These are phyloP conservation scores for Curvularia spicifera DNA, from an alignment of 2,329 filamentous ascomycete genomes.

Conservation along the genomic window DNA sequence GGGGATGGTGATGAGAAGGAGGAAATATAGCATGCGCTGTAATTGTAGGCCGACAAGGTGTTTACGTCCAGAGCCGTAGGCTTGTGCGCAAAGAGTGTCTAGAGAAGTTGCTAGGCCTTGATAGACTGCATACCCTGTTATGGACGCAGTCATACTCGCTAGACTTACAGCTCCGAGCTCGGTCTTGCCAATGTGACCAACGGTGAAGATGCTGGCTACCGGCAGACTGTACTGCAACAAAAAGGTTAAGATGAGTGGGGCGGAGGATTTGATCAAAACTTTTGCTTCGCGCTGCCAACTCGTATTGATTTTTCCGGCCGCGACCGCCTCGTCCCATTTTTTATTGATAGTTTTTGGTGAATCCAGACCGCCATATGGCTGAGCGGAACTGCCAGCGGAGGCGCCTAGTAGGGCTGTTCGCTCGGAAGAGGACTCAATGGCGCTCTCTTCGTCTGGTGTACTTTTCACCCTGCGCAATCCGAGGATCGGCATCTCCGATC, in stretches of 20 bases:
- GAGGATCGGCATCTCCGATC: constrained; percentile 38
- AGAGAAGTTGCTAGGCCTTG: constrained; percentile 82
- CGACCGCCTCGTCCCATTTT: constrained; percentile 72
- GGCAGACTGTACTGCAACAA: constrained; percentile 58
- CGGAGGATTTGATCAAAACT: constrained; percentile 67
- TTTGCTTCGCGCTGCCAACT: constrained; percentile 91
- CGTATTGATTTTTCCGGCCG: constrained; percentile 79
- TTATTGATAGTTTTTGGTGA: constrained; percentile 55
- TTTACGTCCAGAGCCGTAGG: constrained; percentile 89
- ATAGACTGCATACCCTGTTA: constrained; percentile 57
- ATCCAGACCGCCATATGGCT: constrained; percentile 56
- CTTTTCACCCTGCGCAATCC: constrained; percentile 40
- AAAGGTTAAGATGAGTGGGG: constrained; percentile 56
- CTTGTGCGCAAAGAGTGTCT: constrained; percentile 92
- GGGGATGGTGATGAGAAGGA: constrained; percentile 74
- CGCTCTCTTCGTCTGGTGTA: constrained; percentile 42
- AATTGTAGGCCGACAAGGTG: constrained; percentile 85
- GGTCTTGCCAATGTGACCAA: constrained; percentile 57
- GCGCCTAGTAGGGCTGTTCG: constrained; percentile 56
- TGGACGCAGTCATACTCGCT: constrained; percentile 57
- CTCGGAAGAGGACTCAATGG: constrained; percentile 46
- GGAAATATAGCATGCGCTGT: constrained; percentile 80
- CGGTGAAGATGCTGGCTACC: constrained; percentile 57
- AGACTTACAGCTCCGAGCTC: constrained; percentile 57
- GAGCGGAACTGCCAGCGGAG: constrained; percentile 43